Evolutionary conservation across 2,329 filamentous ascomycete genomes (phyloP).

Genomic region (Periconia sp.): DNA sequence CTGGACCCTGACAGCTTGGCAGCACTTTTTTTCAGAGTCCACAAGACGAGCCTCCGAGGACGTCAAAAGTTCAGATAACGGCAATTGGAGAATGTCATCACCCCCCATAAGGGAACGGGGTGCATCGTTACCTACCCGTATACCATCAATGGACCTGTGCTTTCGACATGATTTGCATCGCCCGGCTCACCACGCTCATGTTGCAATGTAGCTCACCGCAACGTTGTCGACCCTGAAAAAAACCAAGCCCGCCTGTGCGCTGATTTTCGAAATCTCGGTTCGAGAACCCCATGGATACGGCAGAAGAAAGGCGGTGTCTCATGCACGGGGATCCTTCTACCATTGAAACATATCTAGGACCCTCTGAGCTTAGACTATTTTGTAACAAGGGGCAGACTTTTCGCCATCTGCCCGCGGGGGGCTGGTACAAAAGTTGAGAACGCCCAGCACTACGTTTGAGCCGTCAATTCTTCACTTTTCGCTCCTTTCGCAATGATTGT

Average conservation of each 20-base stretch:
- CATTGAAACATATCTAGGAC: conserved; percentile 25
- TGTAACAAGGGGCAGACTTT: conserved; percentile 11
- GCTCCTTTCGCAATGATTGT: conserved; percentile 13
- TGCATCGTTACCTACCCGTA: neutral
- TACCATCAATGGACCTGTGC: neutral
- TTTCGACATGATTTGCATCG: neutral
- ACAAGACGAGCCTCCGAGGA: too few relatives aligned
- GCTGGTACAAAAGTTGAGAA: conserved; percentile 15
- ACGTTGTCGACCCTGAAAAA: conserved; percentile 1
- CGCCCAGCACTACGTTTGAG: conserved; percentile 3
- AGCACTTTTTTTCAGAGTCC: too few relatives aligned
- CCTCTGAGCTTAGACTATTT: conserved; percentile 19
- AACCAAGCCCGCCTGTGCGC: conserved; percentile 22
- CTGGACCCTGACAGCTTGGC: neutral
- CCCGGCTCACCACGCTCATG: neutral
- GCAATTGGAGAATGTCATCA: neutral
- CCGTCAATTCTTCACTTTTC: conserved; percentile 3
- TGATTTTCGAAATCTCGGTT: conserved; percentile 24
- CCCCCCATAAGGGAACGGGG: too few relatives aligned
- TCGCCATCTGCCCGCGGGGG: conserved; percentile 8
- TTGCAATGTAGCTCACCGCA: neutral
- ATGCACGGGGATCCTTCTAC: conserved; percentile 14
- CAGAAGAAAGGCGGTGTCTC: conserved; percentile 25
- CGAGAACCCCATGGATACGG: conserved; percentile 13
- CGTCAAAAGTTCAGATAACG: too few relatives aligned